Evolutionary conservation across 306 rosid genomes (phyloP).

Genomic region (Carpinus fangiana): DNA sequence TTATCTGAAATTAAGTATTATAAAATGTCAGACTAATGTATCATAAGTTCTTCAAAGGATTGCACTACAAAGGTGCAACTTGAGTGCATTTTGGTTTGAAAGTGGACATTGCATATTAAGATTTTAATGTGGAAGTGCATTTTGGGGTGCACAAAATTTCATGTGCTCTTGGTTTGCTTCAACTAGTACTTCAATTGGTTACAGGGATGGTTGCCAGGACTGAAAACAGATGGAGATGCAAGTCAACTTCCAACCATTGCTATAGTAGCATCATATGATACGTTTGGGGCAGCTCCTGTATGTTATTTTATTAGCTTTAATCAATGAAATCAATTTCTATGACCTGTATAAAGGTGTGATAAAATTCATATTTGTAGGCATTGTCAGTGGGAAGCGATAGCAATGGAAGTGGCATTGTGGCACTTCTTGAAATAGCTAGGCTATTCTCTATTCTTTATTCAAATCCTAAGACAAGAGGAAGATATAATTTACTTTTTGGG

Average conservation of each 20-base stretch:
- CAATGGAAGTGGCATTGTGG: conserved; percentile 94
- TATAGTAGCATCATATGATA: conserved; percentile 96
- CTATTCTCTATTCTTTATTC: conserved; percentile 90
- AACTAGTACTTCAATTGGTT: conserved; percentile 18
- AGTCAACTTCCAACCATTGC: conserved; percentile 96
- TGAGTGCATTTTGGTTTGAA: neutral
- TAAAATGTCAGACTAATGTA: neutral
- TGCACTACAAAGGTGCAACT: neutral
- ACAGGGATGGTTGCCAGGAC: conserved; percentile 98
- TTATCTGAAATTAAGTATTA: neutral
- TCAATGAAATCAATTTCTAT: conserved; percentile 19
- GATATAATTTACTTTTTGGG: conserved; percentile 91
- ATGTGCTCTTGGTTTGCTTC: neutral
- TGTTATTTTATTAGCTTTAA: conserved; percentile 35
- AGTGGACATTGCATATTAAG: neutral
- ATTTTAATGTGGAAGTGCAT: neutral
- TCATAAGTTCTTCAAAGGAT: neutral
- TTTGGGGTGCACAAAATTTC: too few species aligned
- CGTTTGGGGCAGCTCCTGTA: conserved; percentile 99
- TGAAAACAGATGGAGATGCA: conserved; percentile 80
- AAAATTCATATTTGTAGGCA: conserved; percentile 53
- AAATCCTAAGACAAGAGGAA: conserved; percentile 94
- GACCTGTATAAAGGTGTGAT: conserved; percentile 31
- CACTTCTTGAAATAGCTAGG: conserved; percentile 98
- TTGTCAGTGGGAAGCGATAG: conserved; percentile 98